phyloP scores from a whole-genome alignment of 73 alveolate species.

The Halteria grandinella region DNA sequence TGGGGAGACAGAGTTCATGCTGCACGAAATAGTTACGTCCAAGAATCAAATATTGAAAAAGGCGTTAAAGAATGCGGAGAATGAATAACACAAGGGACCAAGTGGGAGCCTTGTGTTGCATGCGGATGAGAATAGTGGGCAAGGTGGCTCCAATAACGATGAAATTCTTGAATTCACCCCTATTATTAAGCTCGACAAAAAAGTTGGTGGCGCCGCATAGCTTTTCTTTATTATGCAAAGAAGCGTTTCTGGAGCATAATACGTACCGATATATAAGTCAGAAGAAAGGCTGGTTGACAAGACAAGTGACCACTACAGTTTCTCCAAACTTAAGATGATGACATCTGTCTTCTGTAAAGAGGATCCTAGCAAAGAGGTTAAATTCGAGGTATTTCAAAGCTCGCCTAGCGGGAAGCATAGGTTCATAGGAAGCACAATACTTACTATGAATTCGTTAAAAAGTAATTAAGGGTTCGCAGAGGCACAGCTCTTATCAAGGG shows the following conservation, averaged over 20 bases:
- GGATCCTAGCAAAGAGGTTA: conserved; percentile 17
- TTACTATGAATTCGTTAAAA: not conserved
- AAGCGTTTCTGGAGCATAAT: no score
- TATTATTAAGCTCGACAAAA: no score
- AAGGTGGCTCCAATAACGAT: no score
- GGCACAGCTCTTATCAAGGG: no score
- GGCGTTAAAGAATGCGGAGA: conserved; percentile 58
- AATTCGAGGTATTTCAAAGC: conserved; percentile 37
- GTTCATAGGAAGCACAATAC: not conserved
- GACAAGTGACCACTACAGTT: no score
- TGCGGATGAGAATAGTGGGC: conserved; percentile 28
- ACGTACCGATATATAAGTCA: conserved; percentile 62
- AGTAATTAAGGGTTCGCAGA: not conserved
- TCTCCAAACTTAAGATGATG: no score
- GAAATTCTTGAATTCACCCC: conserved; percentile 33
- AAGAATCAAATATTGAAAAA: conserved; percentile 46
- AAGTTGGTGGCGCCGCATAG: no score
- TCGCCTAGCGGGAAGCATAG: conserved; percentile 20
- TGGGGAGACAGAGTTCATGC: conserved; percentile 72
- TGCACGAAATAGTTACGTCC: conserved; percentile 79
- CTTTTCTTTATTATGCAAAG: no score
- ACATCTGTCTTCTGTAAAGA: conserved; percentile 55
- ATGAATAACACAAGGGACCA: conserved; percentile 27
- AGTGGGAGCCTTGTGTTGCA: conserved; percentile 25
- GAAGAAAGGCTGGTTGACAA: not conserved